These are phyloP conservation scores for Peziza echinospora DNA, from an alignment of 495 filamentous ascomycete species.

Conservation along the genomic window DNA sequence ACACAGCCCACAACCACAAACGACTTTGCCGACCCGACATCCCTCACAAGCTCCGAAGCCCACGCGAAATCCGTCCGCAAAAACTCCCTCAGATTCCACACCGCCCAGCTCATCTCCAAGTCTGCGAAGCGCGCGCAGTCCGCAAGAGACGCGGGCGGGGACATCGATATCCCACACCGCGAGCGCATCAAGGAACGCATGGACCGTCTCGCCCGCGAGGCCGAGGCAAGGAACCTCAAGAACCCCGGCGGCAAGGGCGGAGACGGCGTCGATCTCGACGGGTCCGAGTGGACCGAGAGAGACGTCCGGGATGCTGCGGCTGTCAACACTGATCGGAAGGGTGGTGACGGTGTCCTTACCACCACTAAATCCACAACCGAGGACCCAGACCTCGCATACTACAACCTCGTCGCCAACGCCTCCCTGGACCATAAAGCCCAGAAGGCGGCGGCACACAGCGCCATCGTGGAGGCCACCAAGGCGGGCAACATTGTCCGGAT, in stretches of 20 bases:
- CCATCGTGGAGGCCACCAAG: conserved; percentile 21
- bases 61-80: conserved; percentile 69
- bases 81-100: conserved; percentile 86
- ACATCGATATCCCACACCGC: conserved; percentile 73
- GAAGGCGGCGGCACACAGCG: conserved; percentile 45
- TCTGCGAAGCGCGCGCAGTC: conserved; percentile 64
- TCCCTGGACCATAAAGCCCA: conserved; percentile 48
- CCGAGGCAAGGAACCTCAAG: conserved; percentile 21
- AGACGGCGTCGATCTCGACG: conserved; percentile 6
- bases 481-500: conserved; percentile 25
- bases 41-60: conserved; percentile 39
- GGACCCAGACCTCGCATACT: conserved; percentile 62
- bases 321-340: too few relatives aligned
- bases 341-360: too few relatives aligned
- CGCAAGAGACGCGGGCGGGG: conserved; percentile 68
- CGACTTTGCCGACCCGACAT: conserved; percentile 46
- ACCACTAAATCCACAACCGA: conserved; percentile 19
- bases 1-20: conserved; percentile 22
- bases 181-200: conserved; percentile 72
- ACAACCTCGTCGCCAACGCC: conserved; percentile 57
- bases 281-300: conserved; percentile 11
- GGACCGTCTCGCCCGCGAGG: conserved; percentile 47
- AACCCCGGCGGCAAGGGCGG: too few relatives aligned
- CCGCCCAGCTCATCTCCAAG: conserved; percentile 84
- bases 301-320: conserved; percentile 25